Evolutionary conservation across 495 filamentous ascomycete species (phyloP), one percentile per base, ranked within the genome.

Genomic region (Astrothelium macrocarpum): DNA sequence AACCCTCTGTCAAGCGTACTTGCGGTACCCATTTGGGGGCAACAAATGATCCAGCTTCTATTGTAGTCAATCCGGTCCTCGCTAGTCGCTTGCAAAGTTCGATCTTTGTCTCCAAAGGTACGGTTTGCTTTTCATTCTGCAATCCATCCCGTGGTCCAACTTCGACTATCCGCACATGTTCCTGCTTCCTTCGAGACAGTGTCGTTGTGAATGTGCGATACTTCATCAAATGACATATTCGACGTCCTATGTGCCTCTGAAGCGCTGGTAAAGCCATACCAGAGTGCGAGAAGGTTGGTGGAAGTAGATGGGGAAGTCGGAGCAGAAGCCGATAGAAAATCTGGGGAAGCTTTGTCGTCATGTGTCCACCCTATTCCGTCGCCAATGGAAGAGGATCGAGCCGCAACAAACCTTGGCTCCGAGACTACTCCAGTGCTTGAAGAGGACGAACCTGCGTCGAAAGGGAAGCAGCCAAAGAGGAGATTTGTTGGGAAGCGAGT

Each of bases 11-110:
- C 32, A 43, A 25, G 49, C 76, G 65, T 73, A 94, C 91, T 82
- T 96, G 95, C 31, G 94, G 94, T 25, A 97, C 91, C 94, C 94
- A 97, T 88, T 96, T 97, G 9, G 91, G 92, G 59, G 88, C 82
- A 9, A 97, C 93, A 73, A 98, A 98, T 2, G 90, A 91, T 1
- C 94, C 94, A 26, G 94, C 94, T 74, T 98, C 94, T 66, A 98
- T 96, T 53, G 87, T 88, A 2, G 80, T 82, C 25, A 98, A 78
- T 0, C 94, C 94, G 0, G 93, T 94, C 68, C 83, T 84, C n/a
- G 91, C 88, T 46, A 98, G 78, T 62, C 83, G 80, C 66, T 86
- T 78, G 59, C 97, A 88, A 62, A 97, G 75, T 65, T 95, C 84
- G 39, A 97, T 81, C 75, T 97, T 98, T 2, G 88, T 96, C 43